Base-by-base conservation (phyloP, 768 basidiomycete genomes). In the Tylopilus sp. region DNA sequence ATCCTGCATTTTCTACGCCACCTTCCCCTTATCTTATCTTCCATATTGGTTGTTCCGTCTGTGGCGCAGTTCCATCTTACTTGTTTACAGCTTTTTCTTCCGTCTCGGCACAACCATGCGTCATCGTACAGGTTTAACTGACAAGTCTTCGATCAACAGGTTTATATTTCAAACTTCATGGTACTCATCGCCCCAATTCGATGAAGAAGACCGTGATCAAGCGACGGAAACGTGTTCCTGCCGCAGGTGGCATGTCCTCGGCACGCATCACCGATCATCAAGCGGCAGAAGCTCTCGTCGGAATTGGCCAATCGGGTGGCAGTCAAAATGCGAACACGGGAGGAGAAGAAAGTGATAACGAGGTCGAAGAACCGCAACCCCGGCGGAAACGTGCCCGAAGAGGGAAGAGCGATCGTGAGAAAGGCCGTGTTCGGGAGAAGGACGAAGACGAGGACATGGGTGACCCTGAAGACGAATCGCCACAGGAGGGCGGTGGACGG, bases 131-230 rank as follows among this genome's bases (percentile, higher is more conserved):
- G 38, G 41, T 42, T 51, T 41, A 30, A 26, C 59, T 63, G 53
- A 68, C 47, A 35, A 10, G 40, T 47, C 51, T 56, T 45, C 38
- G 53, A 58, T 57, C 52, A 47, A 47, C 64, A 98, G 95, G 95
- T 50, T 80, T 99, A 9, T 99, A 98, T 74, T 97, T 92, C 79
- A 98, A 99, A 72, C 80, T 99, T 12, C 97, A 99, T 74, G 93
- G 94, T 43, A 91, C 91, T 2, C 94, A 98, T 62, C 84, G 97
- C 33, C 97, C 97, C 35, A 95, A 94, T 57, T 91, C 93, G 56
- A 95, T 99, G 94, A 98, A 97, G 73, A 98, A 98, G 77, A 89
- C 91, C 4, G 92, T 97, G 59, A 99, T 99, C 79, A 99, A 99
- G 74, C 82, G 97, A 30, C 79, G 97, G 58, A 98, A 98, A 73